Conservation (phyloP, 2,329 filamentous ascomycete genomes). For the Penicillium sumatraense region DNA sequence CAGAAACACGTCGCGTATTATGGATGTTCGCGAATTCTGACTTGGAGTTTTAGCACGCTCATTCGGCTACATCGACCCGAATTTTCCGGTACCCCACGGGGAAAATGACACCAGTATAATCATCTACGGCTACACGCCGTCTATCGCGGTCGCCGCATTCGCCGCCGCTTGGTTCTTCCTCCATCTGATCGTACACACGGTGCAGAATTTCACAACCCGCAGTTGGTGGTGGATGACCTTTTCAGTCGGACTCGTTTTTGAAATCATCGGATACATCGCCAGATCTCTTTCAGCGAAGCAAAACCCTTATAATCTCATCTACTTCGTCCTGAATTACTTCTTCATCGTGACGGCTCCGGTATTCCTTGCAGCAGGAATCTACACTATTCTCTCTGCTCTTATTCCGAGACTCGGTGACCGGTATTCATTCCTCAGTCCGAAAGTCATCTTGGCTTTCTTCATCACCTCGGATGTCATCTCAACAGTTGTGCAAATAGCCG, state of each 20-base stretch:
- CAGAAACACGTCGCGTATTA: neutral
- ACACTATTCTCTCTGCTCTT: slow-evolving; percentile 19
- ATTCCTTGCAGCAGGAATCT: slow-evolving; percentile 17
- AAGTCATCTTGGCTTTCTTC: slow-evolving; percentile 17
- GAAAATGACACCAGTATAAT: slow-evolving; percentile 14
- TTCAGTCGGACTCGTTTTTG: slow-evolving; percentile 15
- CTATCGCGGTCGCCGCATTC: slow-evolving; percentile 17
- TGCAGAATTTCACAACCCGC: slow-evolving; percentile 10
- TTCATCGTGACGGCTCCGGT: slow-evolving; percentile 22
- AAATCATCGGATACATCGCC: slow-evolving; percentile 21
- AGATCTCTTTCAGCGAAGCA: slow-evolving; percentile 16
- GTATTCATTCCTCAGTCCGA: slow-evolving; percentile 16
- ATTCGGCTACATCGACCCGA: slow-evolving; percentile 14
- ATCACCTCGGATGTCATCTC: slow-evolving; percentile 22
- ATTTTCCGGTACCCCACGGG: slow-evolving; percentile 10
- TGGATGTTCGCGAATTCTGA: neutral
- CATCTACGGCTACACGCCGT: slow-evolving; percentile 21
- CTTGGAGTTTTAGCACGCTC: neutral
- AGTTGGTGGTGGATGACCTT: slow-evolving; percentile 25
- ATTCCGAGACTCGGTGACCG: slow-evolving; percentile 14
- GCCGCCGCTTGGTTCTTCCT: slow-evolving; percentile 20
- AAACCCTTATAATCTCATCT: slow-evolving; percentile 19
- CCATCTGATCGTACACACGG: slow-evolving; percentile 14
- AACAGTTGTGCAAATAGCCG: slow-evolving; percentile 20
- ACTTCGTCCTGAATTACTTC: slow-evolving; percentile 23